Evolutionary conservation across 768 basidiomycete genomes (phyloP), one percentile per base, ranked within the genome.

Genomic region (Symmetrospora coprosmae): DNA sequence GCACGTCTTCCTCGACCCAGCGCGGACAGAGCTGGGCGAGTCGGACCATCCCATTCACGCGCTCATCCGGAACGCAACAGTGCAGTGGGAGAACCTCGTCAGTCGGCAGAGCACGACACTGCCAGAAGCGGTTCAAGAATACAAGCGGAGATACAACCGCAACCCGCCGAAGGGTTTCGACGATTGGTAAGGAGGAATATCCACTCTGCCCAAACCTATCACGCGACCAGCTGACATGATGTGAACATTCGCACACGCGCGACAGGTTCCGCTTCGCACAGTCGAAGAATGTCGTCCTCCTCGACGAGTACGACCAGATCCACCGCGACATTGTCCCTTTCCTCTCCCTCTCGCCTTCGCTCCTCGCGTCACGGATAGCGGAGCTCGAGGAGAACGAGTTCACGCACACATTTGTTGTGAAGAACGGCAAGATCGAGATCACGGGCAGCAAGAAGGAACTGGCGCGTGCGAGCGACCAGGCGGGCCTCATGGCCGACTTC

Each of bases 161-260:
- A 73, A 80, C 31, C 92, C 92, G 7, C 91, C 92, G 0, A 81
- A 79, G 50, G 91, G 90, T 0, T 99, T 97, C 65, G 90, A 88
- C 69, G 74, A 78, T n/a, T 96, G 92, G 91, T 92, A 69, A 59
- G 71, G 1, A 27, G 27, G n/a, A 14, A 21, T 59, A 25, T 9
- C 28, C 5, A n/a, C 47, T 52, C 31, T 50, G 48, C 5, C 4
- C 46, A 34, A 28, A 14, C 16, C 6, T 11, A 21, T 28, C 8
- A 50, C 7, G n/a, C 13, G 13, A 11, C n/a, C 7, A 25, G 7
- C n/a, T 14, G 19, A 6, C n/a, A 28, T 25, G 41, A 39, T 23
- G 8, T 38, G 5, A 19, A 37, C 14, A 11, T 30, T 25, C 7
- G 25, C 19, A 19, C 43, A 11, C 7, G 28, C 25, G 33, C 23